Base-by-base conservation (phyloP, 2,329 filamentous ascomycete species). In the Trichothecium sympodiale region DNA sequence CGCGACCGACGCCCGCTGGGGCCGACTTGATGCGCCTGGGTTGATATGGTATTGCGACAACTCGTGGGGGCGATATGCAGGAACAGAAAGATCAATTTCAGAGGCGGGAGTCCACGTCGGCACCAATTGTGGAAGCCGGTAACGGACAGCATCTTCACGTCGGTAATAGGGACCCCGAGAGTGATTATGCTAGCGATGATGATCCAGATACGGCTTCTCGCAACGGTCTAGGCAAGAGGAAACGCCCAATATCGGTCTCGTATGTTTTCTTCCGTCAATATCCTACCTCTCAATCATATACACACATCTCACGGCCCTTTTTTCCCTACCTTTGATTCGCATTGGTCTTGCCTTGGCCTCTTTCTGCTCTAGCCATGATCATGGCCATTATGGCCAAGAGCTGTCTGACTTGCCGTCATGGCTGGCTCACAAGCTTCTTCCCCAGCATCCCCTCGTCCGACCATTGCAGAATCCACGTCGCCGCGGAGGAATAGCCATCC, bases 181-280 rank as follows among this genome's bases (percentile, higher is more conserved):
- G 67, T 50, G 69, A 71, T 48, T 65, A 66, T 37, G 60, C 65
- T 34, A 71, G 67, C 49, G 65, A 69, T 30, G 62, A 64, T 38
- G 62, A 67, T 39, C 60, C 61, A 36, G 50, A 56, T 20, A 46
- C 40, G 29, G 38, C 48, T 18, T 48, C 46, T 41, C 51, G 50
- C 39, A 47, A 45, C 16, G 53, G 53, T 20, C 61, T 60, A 35
- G 64, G 68, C 39, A 78, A 78, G 55, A 68, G 74, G 42, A 78
- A 77, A 53, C 64, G 74, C 39, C 70, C 71, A 40, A 64, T 75
- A 34, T 75, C 72, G 40, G 72, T 76, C 41, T 76, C 72, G 72
- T 77, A 65, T 34, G 17, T 41, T 30, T 38, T 23, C 31, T 43
- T 23, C 34, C 23, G 44, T 48, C 31, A 38, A 36, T 29, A 31